Evolutionary conservation across 2,329 filamentous ascomycete genomes (phyloP), one percentile per base, ranked within the genome.

Genomic region (Alternaria triticina): DNA sequence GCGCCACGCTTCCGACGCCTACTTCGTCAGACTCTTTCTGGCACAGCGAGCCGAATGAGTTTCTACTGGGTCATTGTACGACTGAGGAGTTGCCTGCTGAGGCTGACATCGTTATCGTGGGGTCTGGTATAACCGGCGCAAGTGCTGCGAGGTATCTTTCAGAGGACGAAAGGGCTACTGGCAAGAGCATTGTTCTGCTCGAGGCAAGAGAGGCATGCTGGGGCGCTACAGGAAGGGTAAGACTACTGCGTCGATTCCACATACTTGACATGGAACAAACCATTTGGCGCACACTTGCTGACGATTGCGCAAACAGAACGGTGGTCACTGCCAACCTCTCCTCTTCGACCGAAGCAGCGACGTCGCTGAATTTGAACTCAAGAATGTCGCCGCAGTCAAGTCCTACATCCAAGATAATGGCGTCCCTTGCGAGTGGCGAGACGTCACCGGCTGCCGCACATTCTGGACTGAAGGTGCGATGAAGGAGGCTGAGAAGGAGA

Each of bases 141-240:
- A 91, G 90, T 78, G 90, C 89, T 0, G 90, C 90, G 4, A 85
- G 88, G 66, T 88, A 87, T 73, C 82, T 93, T 55, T 65, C 74
- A 64, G 78, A 86, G 81, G 73, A 83, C 82, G 60, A 81, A 66
- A 66, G 77, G 62, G 70, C 78, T 36, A 73, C 81, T 43, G 82
- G 84, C 6, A 81, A 85, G 62, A 83, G 80, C n/a, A 86, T 94
- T 8, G 83, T 94, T 6, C 86, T 94, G 82, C 83, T 95, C 6
- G 92, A 95, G 80, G 92, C 92, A 13, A 85, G 92, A 71, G 91
- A 94, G 82, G 91, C 89, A 5, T 94, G 91, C 74, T 94, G 88
- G 87, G 92, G 92, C 17, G 92, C 92, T n/a, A 95, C 91, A 1
- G 91, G 92, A n/a, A 82, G 91, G 74, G 90, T 92, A 74, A 84